Evolutionary conservation across 352 stramenopile species (phyloP), one percentile per base, ranked within the genome.

Genomic region (Phytophthora brassicae): DNA sequence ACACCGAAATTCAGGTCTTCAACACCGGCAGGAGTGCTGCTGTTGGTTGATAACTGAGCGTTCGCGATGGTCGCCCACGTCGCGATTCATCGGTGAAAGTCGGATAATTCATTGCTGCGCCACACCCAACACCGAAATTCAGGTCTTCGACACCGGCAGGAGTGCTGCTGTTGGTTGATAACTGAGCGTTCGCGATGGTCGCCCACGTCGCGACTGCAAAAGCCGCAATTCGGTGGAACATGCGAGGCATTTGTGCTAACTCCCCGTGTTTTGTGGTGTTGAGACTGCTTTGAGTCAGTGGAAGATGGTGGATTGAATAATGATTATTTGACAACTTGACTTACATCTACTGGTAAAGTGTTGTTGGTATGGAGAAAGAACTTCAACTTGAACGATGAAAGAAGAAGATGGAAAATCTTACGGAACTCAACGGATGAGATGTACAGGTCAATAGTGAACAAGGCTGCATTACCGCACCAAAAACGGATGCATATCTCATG

Each of bases 81-180:
- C 20, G 61, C 39, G 7, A 60, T 43, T 12, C n/a, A n/a, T n/a
- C n/a, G n/a, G n/a, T n/a, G n/a, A n/a, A n/a, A 6, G 24, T 38
- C 3, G 72, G 60, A 28, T 81, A 85, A 7, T 39, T 17, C 12
- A 51, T 39, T 29, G 23, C 46, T 13, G 39, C 50, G 29, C 57
- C 57, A 44, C 76, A 86, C 28, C 78, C 76, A 16, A 78, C 69
- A 8, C 60, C 64, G 23, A 81, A 58, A 29, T 42, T 56, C 9
- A 59, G n/a, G 16, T 44, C 19, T 57, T 61, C 29, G 11, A 64
- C 43, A 19, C 66, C 66, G 13, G 48, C 36, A 38, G 59, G 49
- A 22, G 14, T 56, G 43, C 28, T 53, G 54, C 42, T 66, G 53
- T 58, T 72, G 13, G 36, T 54, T 56, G 28, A 12, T 19, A 45